Percentiles rank a stretch among this genome's conserved stretches.
phyloP scores from a whole-genome alignment of 352 stramenopile genomes.

The Globisporangium megalacanthum region DNA sequence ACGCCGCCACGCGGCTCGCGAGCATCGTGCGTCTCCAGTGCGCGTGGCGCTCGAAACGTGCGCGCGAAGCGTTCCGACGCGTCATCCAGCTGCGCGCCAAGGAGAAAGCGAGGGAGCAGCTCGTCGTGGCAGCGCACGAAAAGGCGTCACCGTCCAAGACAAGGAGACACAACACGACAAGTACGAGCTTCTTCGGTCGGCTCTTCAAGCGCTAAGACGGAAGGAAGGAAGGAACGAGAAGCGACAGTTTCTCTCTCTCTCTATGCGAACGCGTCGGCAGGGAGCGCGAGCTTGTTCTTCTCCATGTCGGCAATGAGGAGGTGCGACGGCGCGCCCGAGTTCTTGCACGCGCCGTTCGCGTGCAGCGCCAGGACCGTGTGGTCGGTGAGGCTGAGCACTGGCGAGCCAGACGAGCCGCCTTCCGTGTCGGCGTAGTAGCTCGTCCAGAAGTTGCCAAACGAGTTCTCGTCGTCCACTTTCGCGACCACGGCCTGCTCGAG shows the following conservation, averaged over 20 bases:
- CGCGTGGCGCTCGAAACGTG: constrained; percentile 65
- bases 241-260: background rate
- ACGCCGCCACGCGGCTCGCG: constrained; percentile 39
- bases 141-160: background rate
- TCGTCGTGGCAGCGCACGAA: constrained; percentile 21
- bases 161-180: background rate
- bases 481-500: constrained; percentile 13
- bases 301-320: constrained; percentile 33
- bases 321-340: constrained; percentile 33
- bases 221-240: too few relatives aligned
- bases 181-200: background rate
- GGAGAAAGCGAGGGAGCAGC: constrained; percentile 48
- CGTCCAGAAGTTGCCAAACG: constrained; percentile 31
- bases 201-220: background rate
- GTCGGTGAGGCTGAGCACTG: constrained; percentile 29
- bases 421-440: constrained; percentile 49
- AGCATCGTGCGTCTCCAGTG: constrained; percentile 70
- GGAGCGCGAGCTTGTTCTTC: constrained; percentile 26
- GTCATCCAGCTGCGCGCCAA: constrained; percentile 56
- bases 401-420: constrained; percentile 37
- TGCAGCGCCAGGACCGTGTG: constrained; percentile 49
- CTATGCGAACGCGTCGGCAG: constrained; percentile 32
- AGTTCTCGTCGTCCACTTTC: constrained; percentile 12
- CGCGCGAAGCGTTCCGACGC: constrained; percentile 45
- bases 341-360: constrained; percentile 34